Evolutionary conservation across 2,329 filamentous ascomycete genomes (phyloP), one percentile per base, ranked within the genome.

Genomic region (Fusarium pseudonygamai): DNA sequence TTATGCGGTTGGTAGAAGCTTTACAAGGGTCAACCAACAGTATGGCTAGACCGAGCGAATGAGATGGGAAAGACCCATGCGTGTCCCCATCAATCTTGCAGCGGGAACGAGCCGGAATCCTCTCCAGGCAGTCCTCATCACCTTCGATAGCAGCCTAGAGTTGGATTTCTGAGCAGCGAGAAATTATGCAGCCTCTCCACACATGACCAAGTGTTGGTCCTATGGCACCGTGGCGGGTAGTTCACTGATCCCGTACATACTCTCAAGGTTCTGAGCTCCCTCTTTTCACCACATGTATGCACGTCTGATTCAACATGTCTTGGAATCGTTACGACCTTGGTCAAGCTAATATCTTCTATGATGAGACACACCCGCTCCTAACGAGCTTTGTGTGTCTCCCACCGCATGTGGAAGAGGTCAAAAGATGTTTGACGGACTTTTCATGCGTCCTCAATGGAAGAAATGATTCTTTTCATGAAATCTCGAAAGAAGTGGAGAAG

Each of bases 371-470:
- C 18, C 42, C 9, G 7, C 5, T 16, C 5, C 16, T 34, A 5
- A 18, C 16, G 7, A 40, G 2, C 13, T 6, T 18, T 28, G 36
- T 42, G 18, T n/a, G n/a, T n/a, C 60, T 47, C 10, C 64, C 72
- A 59, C 43, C 56, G 12, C 73, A 73, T 28, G 57, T 66, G 4
- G 65, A 75, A n/a, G 6, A 26, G 3, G n/a, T 72, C n/a, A 58
- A 58, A 36, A 50, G 43, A 7, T 69, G 45, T 15, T 59, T 72
- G 11, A 58, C 67, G 6, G 73, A 72, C 26, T 69, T 72, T 22
- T 64, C 69, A 3, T 72, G 65, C 39, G 18, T 59, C 7, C 36
- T 56, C 16, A 14, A 26, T 9, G 34, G 2, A 3, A 24, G 34
- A 6, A 15, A 4, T 7, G 14, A 22, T 13, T 22, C 49, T 12